Evolutionary conservation across 192 early-diverging fungal species (phyloP), one percentile per base, ranked within the genome.

Genomic region (Geosiphon pyriformis): DNA sequence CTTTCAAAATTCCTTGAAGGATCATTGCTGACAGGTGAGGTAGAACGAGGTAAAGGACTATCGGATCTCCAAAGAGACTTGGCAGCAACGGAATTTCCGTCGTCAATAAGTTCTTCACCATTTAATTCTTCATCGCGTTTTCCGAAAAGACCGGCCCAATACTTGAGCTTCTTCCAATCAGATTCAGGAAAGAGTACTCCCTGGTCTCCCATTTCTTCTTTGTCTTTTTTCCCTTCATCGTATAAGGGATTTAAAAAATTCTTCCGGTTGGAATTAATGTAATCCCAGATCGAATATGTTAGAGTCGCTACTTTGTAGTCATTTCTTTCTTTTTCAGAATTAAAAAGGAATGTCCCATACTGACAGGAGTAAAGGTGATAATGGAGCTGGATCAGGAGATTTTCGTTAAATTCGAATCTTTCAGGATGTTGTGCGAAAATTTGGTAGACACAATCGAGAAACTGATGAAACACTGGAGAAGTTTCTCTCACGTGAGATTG

Each of bases 391-490:
- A 88, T 79, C 65, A 99, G 72, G 51, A 95, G 82, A 23, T 79
- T 69, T 71, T 95, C 92, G 67, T 88, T 90, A 65, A 93, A 99
- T 81, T 95, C 94, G 76, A 99, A 99, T 59, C 90, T 84, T 2
- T 87, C 87, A 12, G 96, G 94, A 61, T 85, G 86, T 76, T 94
- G 90, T 23, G 77, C 80, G 80, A 90, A 90, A 15, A 95, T 75
- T 76, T 99, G 96, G 76, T 91, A 99, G 30, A 94, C 83, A 76
- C 93, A 95, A 74, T 99, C 96, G 15, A 99, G 79, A 67, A 97
- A 99, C 78, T 99, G 96, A 46, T 94, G 88, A 73, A 99, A 99
- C 11, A 99, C 87, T 12, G 96, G 96, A 27, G 90, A 90, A 0
- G 92, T 90, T 70, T 99, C 96, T 17, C 83, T 74, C 60, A 85